Base-by-base conservation (phyloP, 257 asterid genomes). In the Rhazya stricta region DNA sequence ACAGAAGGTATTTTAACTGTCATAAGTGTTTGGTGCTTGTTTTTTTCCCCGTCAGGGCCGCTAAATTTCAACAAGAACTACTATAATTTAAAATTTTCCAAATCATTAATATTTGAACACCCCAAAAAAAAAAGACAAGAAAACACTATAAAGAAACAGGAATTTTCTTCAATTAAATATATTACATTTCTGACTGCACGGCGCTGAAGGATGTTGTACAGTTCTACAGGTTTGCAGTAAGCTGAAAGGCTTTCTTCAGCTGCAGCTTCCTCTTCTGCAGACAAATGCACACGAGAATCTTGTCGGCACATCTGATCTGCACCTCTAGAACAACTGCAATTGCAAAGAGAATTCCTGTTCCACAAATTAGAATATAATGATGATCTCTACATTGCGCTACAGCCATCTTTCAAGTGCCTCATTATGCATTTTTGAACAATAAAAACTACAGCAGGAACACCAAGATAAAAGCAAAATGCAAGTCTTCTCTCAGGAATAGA, bases 201-300 rank as follows among this genome's bases (percentile, higher is more conserved):
- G 48, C 98, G 98, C 82, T 92, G 97, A 74, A 95, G 91, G 75
- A 95, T 92, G 82, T 95, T 95, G 84, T 95, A 95, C 63, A 92
- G 78, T 48, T 95, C 99, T 75, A 95, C 97, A 30, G 99, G 99
- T 86, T 95, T 95, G 93, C 98, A 92, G 78, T 92, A 95, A 71
- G 75, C 82, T 60, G 97, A 85, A 48, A 95, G 96, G 86, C 99
- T 91, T 85, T 91, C 98, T 86, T 95, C 98, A 36, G 96, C 97
- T 70, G 92, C 96, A 79, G 83, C 86, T 84, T 92, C 93, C 87
- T 92, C 97, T 79, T 95, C 98, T 34, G 91, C 87, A 73, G 99
- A 88, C 87, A 95, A 88, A 76, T 88, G 92, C 60, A 84, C 86
- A 79, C 92, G 93, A 74, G 93, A 88, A 80, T 88, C 98, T 78